These are phyloP conservation scores for Talaromyces trachyspermus DNA, from an alignment of 495 filamentous ascomycete genomes.

Conservation along the genomic window DNA sequence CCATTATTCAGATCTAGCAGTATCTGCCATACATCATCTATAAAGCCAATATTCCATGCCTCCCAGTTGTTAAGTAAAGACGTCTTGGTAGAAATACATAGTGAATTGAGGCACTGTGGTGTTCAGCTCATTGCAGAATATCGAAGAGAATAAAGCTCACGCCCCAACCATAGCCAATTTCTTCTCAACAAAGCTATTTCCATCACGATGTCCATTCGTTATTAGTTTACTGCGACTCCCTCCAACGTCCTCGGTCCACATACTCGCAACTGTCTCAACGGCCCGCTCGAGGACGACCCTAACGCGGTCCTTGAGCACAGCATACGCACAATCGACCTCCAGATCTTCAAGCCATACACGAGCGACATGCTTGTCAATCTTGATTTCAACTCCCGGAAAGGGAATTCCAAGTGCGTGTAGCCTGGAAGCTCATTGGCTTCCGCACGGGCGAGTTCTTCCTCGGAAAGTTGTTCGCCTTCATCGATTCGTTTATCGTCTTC, in stretches of 20 bases:
- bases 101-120: too few species aligned
- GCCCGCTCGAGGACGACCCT: constrained; percentile 84
- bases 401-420: constrained; percentile 76
- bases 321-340: constrained; percentile 76
- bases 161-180: constrained; percentile 9
- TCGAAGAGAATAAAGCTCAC: too few species aligned
- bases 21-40: too few species aligned
- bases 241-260: constrained; percentile 43
- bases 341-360: constrained; percentile 86
- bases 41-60: too few species aligned
- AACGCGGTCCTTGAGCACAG: constrained; percentile 69
- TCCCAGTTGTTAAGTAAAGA: too few species aligned
- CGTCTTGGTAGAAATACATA: too few species aligned
- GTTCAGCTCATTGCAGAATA: too few species aligned
- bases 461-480: constrained; percentile 31
- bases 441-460: constrained; percentile 45
- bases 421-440: constrained; percentile 55
- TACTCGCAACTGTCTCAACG: constrained; percentile 79
- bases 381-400: constrained; percentile 80
- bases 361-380: constrained; percentile 80
- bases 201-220: constrained; percentile 5
- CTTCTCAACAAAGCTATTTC: neutral
- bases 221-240: neutral
- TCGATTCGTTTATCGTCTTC: constrained; percentile 15
- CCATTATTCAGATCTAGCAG: neutral